Evolutionary conservation across 495 filamentous ascomycete species (phyloP).

Genomic region (Tuber borchii): DNA sequence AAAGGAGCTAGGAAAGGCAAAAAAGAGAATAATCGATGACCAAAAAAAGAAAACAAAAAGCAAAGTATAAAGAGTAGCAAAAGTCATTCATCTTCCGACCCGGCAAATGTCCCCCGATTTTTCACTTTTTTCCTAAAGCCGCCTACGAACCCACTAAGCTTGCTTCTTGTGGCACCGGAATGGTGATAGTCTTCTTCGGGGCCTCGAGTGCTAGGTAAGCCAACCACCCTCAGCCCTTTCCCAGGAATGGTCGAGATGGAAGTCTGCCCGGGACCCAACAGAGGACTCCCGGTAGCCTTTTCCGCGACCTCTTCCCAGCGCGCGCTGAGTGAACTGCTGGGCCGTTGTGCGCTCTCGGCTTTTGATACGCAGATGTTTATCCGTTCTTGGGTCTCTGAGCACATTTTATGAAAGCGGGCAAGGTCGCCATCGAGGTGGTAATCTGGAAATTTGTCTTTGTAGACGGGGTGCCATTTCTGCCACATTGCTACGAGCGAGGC

Average conservation of each 20-base stretch:
- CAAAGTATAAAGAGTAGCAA: conserved; percentile 6
- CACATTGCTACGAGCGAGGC: conserved; percentile 84
- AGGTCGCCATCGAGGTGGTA: conserved; percentile 56
- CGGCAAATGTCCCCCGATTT: conserved; percentile 24
- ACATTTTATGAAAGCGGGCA: conserved; percentile 65
- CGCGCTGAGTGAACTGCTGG: conserved; percentile 53
- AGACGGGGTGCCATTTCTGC: conserved; percentile 57
- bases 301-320: conserved; percentile 72
- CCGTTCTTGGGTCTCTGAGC: conserved; percentile 62
- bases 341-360: conserved; percentile 66
- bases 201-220: conserved; percentile 21
- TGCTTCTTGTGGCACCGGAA: conserved; percentile 30
- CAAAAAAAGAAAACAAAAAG: conserved; percentile 3
- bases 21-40: not conserved
- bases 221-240: conserved; percentile 31
- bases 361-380: conserved; percentile 59
- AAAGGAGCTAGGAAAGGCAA: not conserved
- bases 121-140: conserved; percentile 44
- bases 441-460: conserved; percentile 44
- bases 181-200: conserved; percentile 16
- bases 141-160: conserved; percentile 39
- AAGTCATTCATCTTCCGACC: conserved; percentile 20
- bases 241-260: conserved; percentile 25
- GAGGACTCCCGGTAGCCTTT: conserved; percentile 49
- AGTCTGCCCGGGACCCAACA: conserved; percentile 21